Conservation (phyloP, 2,329 filamentous ascomycete genomes). For the Aureobasidium lini region DNA sequence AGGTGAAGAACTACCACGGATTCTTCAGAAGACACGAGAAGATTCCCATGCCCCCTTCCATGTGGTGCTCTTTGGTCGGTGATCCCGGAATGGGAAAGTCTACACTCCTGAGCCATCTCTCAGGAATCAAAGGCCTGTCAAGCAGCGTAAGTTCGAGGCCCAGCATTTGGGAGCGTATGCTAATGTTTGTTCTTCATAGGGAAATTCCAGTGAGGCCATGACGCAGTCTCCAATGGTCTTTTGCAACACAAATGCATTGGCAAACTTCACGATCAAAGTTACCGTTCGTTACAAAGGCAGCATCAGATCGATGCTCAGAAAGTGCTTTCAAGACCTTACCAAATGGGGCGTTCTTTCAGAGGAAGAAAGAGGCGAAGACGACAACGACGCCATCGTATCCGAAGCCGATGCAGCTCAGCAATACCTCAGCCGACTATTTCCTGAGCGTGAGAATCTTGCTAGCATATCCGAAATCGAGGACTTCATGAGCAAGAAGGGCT, state of each 20-base stretch:
- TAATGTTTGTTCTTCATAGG: neutral
- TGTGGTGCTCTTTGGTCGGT: slow-evolving; percentile 15
- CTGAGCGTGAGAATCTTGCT: neutral
- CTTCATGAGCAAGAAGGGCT: neutral
- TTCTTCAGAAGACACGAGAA: neutral
- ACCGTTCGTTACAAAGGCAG: neutral
- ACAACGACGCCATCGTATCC: neutral
- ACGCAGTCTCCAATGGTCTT: neutral
- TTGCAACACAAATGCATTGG: neutral
- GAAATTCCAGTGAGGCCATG: neutral
- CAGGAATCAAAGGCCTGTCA: neutral
- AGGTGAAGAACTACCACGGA: neutral
- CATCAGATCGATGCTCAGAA: neutral
- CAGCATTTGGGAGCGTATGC: neutral
- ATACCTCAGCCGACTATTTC: neutral
- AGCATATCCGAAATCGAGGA: neutral
- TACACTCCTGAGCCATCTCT: neutral
- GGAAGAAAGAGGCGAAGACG: neutral
- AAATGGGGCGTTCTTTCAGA: neutral
- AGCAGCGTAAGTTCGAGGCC: neutral
- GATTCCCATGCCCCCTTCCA: neutral
- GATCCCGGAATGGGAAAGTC: slow-evolving; percentile 3
- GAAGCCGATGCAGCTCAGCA: neutral
- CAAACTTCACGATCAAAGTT: neutral
- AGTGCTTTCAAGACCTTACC: neutral